phyloP scores from a whole-genome alignment of 2,329 filamentous ascomycete species.

The Penicillium sp. region DNA sequence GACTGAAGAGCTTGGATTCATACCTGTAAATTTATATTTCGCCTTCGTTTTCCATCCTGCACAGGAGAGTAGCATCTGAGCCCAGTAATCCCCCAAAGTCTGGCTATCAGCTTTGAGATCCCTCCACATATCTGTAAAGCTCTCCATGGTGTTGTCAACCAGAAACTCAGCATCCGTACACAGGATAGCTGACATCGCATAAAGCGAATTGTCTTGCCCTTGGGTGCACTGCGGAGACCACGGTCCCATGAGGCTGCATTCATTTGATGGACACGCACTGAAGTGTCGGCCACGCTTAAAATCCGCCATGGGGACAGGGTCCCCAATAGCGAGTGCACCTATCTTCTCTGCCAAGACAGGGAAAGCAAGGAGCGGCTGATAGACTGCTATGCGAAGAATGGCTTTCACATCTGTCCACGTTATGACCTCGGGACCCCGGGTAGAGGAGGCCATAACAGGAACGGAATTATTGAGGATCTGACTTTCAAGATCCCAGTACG shows the following conservation, averaged over 20 bases:
- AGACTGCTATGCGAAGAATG: conserved; percentile 32
- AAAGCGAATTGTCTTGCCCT: conserved; percentile 27
- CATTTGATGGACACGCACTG: conserved; percentile 27
- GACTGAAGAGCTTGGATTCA: not conserved
- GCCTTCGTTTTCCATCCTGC: conserved; percentile 37
- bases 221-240: conserved; percentile 32
- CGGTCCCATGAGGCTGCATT: conserved; percentile 31
- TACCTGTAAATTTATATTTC: conserved; percentile 40
- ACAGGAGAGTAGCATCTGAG: conserved; percentile 37
- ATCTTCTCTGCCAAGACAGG: conserved; percentile 28
- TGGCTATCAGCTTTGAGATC: conserved; percentile 25
- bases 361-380: conserved; percentile 34
- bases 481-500: conserved; percentile 26
- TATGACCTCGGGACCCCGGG: conserved; percentile 35
- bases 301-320: conserved; percentile 30
- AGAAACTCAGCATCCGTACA: conserved; percentile 33
- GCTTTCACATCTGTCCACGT: conserved; percentile 38
- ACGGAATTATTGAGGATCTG: conserved; percentile 28
- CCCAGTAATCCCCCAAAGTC: conserved; percentile 40
- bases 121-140: conserved; percentile 27
- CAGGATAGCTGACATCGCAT: conserved; percentile 32
- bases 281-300: conserved; percentile 31
- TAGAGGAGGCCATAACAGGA: conserved; percentile 29
- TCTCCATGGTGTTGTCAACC: conserved; percentile 14
- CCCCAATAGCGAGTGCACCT: conserved; percentile 24